These are phyloP conservation scores for Cutaneotrichosporon cavernicola DNA, from an alignment of 1,284 basidiomycete genomes.

Conservation along the genomic window DNA sequence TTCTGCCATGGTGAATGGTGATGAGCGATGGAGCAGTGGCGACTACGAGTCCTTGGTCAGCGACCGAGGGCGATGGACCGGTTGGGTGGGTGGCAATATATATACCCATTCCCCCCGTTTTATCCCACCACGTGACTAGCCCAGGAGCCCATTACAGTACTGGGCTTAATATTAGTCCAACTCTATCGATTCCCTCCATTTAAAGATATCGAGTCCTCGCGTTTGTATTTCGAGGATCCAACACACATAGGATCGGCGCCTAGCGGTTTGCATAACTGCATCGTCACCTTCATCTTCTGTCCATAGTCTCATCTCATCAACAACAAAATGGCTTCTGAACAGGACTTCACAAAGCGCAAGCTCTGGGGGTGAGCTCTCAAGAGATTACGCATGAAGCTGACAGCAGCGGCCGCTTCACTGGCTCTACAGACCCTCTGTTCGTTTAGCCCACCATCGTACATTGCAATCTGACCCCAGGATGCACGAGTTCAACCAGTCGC, in stretches of 20 bases:
- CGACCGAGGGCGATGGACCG: background rate
- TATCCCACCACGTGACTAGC: background rate
- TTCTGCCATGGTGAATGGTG: slow-evolving; percentile 33
- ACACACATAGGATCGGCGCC: background rate
- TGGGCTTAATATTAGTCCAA: too few species aligned
- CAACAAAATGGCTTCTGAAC: slow-evolving; percentile 29
- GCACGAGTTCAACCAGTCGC: slow-evolving; percentile 93
- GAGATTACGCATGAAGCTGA: slow-evolving; percentile 17
- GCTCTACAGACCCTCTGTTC: slow-evolving; percentile 67
- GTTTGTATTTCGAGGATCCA: background rate
- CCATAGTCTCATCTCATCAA: background rate
- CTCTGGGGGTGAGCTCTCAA: slow-evolving; percentile 46
- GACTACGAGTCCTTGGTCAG: background rate
- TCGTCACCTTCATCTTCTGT: background rate
- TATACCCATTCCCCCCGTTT: background rate
- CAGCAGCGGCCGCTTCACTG: slow-evolving; percentile 25
- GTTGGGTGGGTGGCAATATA: background rate
- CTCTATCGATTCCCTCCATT: background rate
- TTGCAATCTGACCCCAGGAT: slow-evolving; percentile 60
- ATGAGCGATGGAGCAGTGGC: background rate
- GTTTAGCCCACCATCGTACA: slow-evolving; percentile 36
- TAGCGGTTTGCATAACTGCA: background rate
- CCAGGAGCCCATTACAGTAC: too few species aligned
- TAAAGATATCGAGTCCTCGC: background rate
- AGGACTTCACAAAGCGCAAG: slow-evolving; percentile 53